These are phyloP conservation scores for Thalassiosira mediterranea DNA, from an alignment of 352 stramenopile genomes.

Conservation along the genomic window DNA sequence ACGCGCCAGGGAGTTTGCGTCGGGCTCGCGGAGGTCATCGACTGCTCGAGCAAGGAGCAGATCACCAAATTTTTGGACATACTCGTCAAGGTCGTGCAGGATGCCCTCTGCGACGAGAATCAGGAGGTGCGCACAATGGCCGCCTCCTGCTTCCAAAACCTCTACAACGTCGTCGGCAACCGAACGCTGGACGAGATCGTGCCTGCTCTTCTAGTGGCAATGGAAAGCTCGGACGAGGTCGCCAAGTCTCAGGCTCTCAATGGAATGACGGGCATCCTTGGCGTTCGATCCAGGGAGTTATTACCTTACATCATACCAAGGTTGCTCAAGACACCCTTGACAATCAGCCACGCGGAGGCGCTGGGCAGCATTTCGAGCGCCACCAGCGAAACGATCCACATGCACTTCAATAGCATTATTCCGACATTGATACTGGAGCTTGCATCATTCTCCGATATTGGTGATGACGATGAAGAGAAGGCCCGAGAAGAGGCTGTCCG, in stretches of 20 bases:
- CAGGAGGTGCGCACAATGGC: slow-evolving; percentile 89
- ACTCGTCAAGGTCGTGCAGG: slow-evolving; percentile 95
- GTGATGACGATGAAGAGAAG: slow-evolving; percentile 54
- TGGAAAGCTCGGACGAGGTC: slow-evolving; percentile 86
- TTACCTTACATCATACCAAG: slow-evolving; percentile 97
- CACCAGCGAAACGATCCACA: slow-evolving; percentile 90
- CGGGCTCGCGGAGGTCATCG: slow-evolving; percentile 97
- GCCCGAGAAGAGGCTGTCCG: slow-evolving; percentile 58
- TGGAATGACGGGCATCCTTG: slow-evolving; percentile 96
- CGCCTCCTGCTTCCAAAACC: slow-evolving; percentile 95
- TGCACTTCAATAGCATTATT: slow-evolving; percentile 95
- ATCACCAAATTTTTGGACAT: slow-evolving; percentile 97
- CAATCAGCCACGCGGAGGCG: slow-evolving; percentile 88
- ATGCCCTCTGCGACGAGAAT: slow-evolving; percentile 95
- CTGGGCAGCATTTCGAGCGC: slow-evolving; percentile 92
- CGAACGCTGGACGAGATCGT: slow-evolving; percentile 97
- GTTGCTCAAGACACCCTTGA: slow-evolving; percentile 92
- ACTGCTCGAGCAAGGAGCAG: slow-evolving; percentile 94
- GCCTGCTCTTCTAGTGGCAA: slow-evolving; percentile 92
- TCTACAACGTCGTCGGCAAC: slow-evolving; percentile 95
- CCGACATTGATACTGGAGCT: slow-evolving; percentile 83
- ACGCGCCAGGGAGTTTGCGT: slow-evolving; percentile 95
- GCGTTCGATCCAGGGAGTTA: slow-evolving; percentile 94
- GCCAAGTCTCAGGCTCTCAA: slow-evolving; percentile 88
- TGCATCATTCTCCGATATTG: slow-evolving; percentile 54